phyloP scores from a whole-genome alignment of 2,329 filamentous ascomycete genomes.

The Elsinoe perseae region DNA sequence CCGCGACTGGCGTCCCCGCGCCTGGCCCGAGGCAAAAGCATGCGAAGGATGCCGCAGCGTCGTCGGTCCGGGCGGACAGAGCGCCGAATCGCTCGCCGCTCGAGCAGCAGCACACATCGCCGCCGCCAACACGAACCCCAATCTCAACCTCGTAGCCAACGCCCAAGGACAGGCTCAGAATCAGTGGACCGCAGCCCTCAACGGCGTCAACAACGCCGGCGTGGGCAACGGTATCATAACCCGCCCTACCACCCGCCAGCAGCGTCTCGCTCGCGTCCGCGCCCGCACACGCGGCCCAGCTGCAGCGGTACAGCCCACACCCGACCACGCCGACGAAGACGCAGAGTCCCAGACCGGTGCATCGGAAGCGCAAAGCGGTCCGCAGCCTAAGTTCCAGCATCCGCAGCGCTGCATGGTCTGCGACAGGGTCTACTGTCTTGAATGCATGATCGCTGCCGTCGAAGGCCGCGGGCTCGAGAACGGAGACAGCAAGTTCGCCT shows the following conservation, averaged over 20 bases:
- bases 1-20: conserved; percentile 33
- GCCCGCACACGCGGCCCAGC: not conserved
- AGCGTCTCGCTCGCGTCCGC: conserved; percentile 2
- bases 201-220: not conserved
- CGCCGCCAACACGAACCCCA: not conserved
- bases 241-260: not conserved
- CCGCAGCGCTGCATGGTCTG: conserved; percentile 35
- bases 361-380: not conserved
- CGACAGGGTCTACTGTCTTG: conserved; percentile 34
- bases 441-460: conserved; percentile 27
- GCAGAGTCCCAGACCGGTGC: not conserved
- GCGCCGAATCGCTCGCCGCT: not conserved
- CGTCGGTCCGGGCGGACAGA: conserved; percentile 33
- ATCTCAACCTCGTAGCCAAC: not conserved
- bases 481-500: conserved; percentile 22
- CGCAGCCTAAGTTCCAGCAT: not conserved
- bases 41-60: conserved; percentile 35
- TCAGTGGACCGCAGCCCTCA: not conserved
- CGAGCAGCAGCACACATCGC: not conserved
- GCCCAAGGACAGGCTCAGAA: not conserved
- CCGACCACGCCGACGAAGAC: not conserved
- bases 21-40: conserved; percentile 27
- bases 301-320: not conserved
- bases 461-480: conserved; percentile 24
- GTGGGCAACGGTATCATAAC: conserved; percentile 19